A percentile compares a stretch with the other conserved stretches of the same genome.
These are phyloP conservation scores for Aspergillus proliferans DNA, from an alignment of 2,329 filamentous ascomycete species.

Conservation along the genomic window DNA sequence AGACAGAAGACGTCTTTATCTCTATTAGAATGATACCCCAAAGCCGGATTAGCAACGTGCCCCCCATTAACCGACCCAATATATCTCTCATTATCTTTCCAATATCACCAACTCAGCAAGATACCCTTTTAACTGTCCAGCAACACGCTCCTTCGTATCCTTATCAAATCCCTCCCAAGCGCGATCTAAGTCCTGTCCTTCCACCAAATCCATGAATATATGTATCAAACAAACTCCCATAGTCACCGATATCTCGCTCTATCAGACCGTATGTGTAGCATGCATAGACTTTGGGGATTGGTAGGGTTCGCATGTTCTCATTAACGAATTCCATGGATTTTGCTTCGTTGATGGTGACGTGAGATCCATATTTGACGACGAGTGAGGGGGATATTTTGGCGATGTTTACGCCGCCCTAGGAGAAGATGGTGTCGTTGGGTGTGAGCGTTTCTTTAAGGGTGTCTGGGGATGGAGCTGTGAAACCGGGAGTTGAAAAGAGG, in stretches of 20 bases:
- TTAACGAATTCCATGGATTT: constrained; percentile 12
- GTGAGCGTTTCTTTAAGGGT: background rate
- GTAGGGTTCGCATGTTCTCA: constrained; percentile 9
- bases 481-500: background rate
- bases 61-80: constrained; percentile 12
- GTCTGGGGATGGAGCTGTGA: background rate
- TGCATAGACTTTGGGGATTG: constrained; percentile 11
- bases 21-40: too few relatives aligned
- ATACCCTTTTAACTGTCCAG: constrained; percentile 9
- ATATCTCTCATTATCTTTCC: constrained; percentile 1
- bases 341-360: constrained; percentile 11
- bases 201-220: constrained; percentile 16
- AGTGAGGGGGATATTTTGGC: constrained; percentile 12
- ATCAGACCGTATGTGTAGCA: constrained; percentile 13
- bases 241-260: constrained; percentile 9
- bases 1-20: too few relatives aligned
- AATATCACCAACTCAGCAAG: constrained; percentile 8
- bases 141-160: constrained; percentile 3
- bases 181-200: constrained; percentile 8
- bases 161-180: constrained; percentile 8
- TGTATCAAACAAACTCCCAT: constrained; percentile 11
- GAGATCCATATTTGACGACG: constrained; percentile 13
- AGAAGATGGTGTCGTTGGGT: constrained; percentile 3
- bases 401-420: constrained; percentile 10
- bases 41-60: constrained; percentile 8